Conservation (phyloP, 495 filamentous ascomycete genomes). For the Staphylotrichum longicolle region DNA sequence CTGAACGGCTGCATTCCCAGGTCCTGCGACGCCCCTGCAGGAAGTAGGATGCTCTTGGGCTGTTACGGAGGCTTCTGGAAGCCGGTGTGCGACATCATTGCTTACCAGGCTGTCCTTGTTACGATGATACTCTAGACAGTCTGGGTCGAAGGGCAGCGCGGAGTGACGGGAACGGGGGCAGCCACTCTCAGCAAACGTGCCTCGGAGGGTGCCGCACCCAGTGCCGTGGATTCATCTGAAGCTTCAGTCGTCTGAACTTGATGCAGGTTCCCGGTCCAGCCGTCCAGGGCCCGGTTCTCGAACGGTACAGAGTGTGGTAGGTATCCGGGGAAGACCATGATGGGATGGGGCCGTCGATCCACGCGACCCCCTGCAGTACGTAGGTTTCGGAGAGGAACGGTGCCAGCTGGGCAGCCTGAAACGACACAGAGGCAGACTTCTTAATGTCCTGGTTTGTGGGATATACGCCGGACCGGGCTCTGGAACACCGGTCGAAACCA, state of each 20-base stretch:
- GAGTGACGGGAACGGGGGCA: background rate
- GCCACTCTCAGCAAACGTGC: background rate
- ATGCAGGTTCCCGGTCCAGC: conserved; percentile 2
- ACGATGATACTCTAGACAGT: background rate
- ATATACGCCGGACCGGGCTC: background rate
- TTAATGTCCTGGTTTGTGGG: no score
- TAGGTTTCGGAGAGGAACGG: background rate
- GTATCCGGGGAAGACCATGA: background rate
- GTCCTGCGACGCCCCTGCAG: background rate
- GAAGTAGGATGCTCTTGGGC: no score
- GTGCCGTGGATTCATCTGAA: background rate
- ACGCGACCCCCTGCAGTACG: background rate
- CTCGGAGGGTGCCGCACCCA: background rate
- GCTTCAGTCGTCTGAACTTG: conserved; percentile 11
- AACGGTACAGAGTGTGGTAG: background rate
- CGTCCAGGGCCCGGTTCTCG: background rate
- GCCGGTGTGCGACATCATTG: background rate
- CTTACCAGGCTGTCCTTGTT: conserved; percentile 4
- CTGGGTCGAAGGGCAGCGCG: background rate
- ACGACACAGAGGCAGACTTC: background rate
- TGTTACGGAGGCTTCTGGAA: background rate
- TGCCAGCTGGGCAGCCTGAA: background rate
- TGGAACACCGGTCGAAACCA: conserved; percentile 7
- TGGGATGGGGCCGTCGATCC: background rate
- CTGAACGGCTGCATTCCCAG: background rate